Evolutionary conservation across 169 alveolate genomes (phyloP).

Genomic region (Sarcocystis neurona): DNA sequence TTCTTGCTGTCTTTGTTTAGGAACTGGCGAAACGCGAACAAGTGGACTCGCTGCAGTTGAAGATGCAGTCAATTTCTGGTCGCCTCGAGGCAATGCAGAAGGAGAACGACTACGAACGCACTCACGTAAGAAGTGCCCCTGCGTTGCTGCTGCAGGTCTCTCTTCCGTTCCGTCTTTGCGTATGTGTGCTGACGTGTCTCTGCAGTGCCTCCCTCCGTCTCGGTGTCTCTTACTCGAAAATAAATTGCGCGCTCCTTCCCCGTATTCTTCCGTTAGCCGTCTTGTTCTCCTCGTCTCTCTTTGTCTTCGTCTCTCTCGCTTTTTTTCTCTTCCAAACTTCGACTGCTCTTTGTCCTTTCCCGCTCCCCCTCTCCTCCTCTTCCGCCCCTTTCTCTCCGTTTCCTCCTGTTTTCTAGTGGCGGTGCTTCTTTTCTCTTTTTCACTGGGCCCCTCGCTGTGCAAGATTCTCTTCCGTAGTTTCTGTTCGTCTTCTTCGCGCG

Average conservation of each 20-base stretch:
- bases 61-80: slow-evolving; percentile 44
- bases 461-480: too few relatives aligned
- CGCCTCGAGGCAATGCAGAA: slow-evolving; percentile 63
- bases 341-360: too few relatives aligned
- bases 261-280: background rate
- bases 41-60: slow-evolving; percentile 47
- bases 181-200: background rate
- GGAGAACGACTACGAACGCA: slow-evolving; percentile 60
- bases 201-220: too few relatives aligned
- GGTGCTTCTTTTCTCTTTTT: too few relatives aligned
- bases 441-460: too few relatives aligned
- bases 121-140: slow-evolving; percentile 31
- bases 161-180: background rate
- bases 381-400: too few relatives aligned
- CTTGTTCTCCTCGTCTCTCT: too few relatives aligned
- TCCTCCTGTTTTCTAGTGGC: too few relatives aligned
- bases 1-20: background rate
- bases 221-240: too few relatives aligned
- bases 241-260: background rate
- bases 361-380: too few relatives aligned
- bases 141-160: background rate
- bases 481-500: too few relatives aligned
- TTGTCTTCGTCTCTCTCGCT: background rate
- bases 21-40: slow-evolving; percentile 61
- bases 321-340: background rate